Percentiles rank a stretch among this genome's conserved stretches.
Conservation (phyloP, 768 basidiomycete genomes). For the Floccularia luteovirens region DNA sequence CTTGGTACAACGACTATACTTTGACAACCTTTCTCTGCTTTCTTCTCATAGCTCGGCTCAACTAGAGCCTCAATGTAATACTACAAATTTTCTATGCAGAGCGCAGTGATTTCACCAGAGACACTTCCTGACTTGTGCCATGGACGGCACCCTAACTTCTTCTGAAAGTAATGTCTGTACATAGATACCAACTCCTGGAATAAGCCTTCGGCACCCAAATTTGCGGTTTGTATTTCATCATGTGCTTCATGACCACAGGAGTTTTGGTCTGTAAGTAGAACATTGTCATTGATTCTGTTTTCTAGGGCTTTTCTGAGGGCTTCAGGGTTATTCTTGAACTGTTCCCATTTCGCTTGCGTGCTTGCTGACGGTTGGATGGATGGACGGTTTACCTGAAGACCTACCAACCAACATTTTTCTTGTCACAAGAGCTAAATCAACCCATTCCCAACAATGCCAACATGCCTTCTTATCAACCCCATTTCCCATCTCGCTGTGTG, state of each 20-base stretch:
- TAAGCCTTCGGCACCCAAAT: constrained; percentile 25
- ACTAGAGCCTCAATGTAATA: constrained; percentile 25
- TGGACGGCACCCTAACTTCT: constrained; percentile 22
- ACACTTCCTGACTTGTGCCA: constrained; percentile 24
- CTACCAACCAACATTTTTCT: constrained; percentile 8
- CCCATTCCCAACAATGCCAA: constrained; percentile 31
- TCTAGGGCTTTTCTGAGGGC: constrained; percentile 35
- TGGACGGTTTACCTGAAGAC: constrained; percentile 24
- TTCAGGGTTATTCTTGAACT: constrained; percentile 26
- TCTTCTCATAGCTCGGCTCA: constrained; percentile 25
- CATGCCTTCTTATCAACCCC: constrained; percentile 24
- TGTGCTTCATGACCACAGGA: constrained; percentile 14
- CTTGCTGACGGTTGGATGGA: constrained; percentile 25
- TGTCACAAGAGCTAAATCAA: constrained; percentile 2
- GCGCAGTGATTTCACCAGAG: constrained; percentile 19
- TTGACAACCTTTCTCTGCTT: too few species aligned
- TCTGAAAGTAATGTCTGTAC: constrained; percentile 21
- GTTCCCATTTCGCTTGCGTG: constrained; percentile 29
- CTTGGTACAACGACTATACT: too few species aligned
- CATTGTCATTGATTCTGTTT: constrained; percentile 23
- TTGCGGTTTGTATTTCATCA: constrained; percentile 33
- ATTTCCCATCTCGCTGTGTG: constrained; percentile 28
- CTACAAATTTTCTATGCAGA: constrained; percentile 26
- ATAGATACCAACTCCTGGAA: constrained; percentile 24
- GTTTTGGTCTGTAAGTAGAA: constrained; percentile 22